Conservation (phyloP, 2,329 filamentous ascomycete species). For the Shiraia bambusicola region DNA sequence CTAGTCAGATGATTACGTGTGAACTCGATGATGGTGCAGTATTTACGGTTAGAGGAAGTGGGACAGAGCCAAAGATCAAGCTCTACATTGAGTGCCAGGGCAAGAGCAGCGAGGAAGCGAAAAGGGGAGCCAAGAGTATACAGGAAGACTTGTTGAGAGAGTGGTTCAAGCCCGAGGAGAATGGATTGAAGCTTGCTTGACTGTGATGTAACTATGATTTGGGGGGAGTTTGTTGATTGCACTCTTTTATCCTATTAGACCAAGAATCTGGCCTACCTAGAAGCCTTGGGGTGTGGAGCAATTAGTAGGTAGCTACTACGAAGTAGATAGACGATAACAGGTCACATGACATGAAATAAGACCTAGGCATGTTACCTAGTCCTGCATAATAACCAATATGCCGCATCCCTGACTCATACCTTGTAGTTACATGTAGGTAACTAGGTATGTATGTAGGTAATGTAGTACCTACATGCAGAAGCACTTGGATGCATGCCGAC, state of each 20-base stretch:
- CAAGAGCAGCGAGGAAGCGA: constrained; percentile 46
- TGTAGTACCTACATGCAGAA: constrained; percentile 1
- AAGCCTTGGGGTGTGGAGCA: too few relatives aligned
- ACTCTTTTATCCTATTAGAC: background rate
- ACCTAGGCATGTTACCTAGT: too few relatives aligned
- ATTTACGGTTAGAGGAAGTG: constrained; percentile 62
- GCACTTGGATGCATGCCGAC: constrained; percentile 6
- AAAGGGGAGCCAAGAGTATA: constrained; percentile 49
- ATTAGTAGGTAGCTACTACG: too few relatives aligned
- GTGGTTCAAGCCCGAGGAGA: constrained; percentile 51
- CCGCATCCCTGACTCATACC: too few relatives aligned
- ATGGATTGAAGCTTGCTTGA: constrained; percentile 39
- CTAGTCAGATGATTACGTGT: constrained; percentile 65
- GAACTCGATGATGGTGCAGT: constrained; percentile 58
- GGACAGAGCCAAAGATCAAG: constrained; percentile 69
- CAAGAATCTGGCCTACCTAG: background rate
- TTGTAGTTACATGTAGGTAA: too few relatives aligned
- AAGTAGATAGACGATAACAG: too few relatives aligned
- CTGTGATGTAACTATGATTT: background rate
- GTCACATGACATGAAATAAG: background rate
- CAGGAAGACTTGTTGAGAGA: constrained; percentile 49
- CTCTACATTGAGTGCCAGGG: constrained; percentile 56
- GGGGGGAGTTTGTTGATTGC: background rate
- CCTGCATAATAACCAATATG: too few relatives aligned
- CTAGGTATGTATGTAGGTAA: too few relatives aligned